A percentile compares a stretch with the other conserved stretches of the same genome.
Evolutionary conservation across 1,284 basidiomycete genomes (phyloP).

Genomic region (Cystobasidiaceae sp.): DNA sequence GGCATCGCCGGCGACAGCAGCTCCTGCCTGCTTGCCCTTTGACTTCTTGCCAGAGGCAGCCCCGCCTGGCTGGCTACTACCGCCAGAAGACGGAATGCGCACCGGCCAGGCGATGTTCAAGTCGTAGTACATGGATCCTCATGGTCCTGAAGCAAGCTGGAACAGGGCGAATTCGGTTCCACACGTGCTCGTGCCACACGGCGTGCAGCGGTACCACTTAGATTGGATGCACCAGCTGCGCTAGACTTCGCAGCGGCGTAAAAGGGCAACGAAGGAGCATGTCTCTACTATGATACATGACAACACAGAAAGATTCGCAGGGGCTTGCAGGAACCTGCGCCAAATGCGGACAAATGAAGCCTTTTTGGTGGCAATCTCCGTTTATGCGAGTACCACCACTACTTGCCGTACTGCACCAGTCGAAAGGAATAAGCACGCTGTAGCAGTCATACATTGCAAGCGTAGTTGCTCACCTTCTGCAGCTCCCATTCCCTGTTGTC

Average conservation of each 20-base stretch:
- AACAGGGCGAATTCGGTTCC: too few species aligned
- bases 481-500: slow-evolving; percentile 91
- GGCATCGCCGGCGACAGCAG: not conserved
- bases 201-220: not conserved
- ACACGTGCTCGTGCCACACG: too few species aligned
- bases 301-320: too few species aligned
- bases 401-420: slow-evolving; percentile 24
- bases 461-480: slow-evolving; percentile 56
- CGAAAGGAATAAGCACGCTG: not conserved
- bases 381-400: not conserved
- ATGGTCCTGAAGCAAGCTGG: not conserved
- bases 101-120: slow-evolving; percentile 33
- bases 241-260: too few species aligned
- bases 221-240: not conserved
- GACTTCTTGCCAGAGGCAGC: slow-evolving; percentile 13
- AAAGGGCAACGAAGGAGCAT: too few species aligned
- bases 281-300: too few species aligned
- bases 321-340: too few species aligned
- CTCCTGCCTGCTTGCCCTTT: slow-evolving; percentile 23
- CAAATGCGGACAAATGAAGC: not conserved
- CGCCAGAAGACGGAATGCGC: not conserved
- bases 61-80: not conserved
- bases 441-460: not conserved
- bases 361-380: not conserved
- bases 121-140: slow-evolving; percentile 29